Base-by-base conservation (phyloP, 345 rosid species). In the Rhodomyrtus tomentosa region DNA sequence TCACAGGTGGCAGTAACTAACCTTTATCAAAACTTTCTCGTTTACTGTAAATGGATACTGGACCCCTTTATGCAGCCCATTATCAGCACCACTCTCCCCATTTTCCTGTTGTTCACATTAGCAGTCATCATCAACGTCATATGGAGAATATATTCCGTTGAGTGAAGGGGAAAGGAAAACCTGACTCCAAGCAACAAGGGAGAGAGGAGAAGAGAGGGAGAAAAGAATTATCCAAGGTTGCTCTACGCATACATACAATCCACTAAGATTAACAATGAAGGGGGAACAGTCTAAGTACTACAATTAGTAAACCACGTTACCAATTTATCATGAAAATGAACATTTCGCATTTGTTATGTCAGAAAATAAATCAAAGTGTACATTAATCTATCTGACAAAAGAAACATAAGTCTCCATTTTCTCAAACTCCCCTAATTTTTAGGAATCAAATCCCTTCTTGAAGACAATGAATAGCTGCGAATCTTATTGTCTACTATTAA, bases 21-120 rank as follows among this genome's bases (percentile, higher is more conserved):
- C 99, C 98, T 92, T 94, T 84, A 97, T 97, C 48, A 97, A 85
- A 83, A 97, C 99, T 91, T 93, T 97, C 96, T 97, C 99, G 36
- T 93, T 94, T 83, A 95, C 98, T 22, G 95, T 88, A 90, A 95
- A 97, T 50, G 99, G 99, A 91, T 94, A 97, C 45, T 95, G 98
- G 83, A 94, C 95, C 74, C 93, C 98, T 88, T 91, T 91, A 84
- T 88, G 92, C 86, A 94, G 82, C 80, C 92, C 95, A 82, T 94
- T 94, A 21, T 91, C 98, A 40, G 91, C 88, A 51, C 90, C 88
- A 83, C 89, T 86, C 83, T 93, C 96, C 88, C 95, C 98, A 89
- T 93, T 93, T 85, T 94, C 98, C 99, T 96, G 83, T 73, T 84
- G 40, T 84, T 58, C 85, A 84, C 59, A 20, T 83, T 82, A 68